Evolutionary conservation across 169 alveolate species (phyloP).

Genomic region (Plasmodium berghei): DNA sequence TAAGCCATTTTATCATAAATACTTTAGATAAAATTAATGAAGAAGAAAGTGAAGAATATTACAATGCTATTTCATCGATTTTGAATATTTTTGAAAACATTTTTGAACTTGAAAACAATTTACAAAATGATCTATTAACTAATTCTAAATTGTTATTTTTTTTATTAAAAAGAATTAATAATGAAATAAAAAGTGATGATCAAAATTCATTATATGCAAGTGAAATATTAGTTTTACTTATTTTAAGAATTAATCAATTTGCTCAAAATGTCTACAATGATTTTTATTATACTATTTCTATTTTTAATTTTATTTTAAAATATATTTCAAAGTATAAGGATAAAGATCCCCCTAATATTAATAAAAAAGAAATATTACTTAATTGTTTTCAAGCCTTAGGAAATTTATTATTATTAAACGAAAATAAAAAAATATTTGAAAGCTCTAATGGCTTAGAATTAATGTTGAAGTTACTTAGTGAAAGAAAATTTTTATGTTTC

Average conservation of each 20-base stretch:
- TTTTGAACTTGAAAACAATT: slow-evolving; percentile 61
- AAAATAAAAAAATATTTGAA: slow-evolving; percentile 43
- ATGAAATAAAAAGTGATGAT: slow-evolving; percentile 51
- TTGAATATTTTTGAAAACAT: slow-evolving; percentile 65
- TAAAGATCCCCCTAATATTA: slow-evolving; percentile 55
- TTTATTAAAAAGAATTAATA: slow-evolving; percentile 66
- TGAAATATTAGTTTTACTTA: slow-evolving; percentile 69
- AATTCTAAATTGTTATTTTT: slow-evolving; percentile 72
- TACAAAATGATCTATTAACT: slow-evolving; percentile 66
- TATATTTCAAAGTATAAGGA: slow-evolving; percentile 62
- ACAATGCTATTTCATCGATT: slow-evolving; percentile 73
- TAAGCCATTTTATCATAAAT: slow-evolving; percentile 70
- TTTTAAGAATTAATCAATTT: slow-evolving; percentile 72
- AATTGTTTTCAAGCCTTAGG: slow-evolving; percentile 74
- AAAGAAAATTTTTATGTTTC: slow-evolving; percentile 73
- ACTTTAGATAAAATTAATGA: slow-evolving; percentile 66
- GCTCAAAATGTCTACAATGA: slow-evolving; percentile 64
- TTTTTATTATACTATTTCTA: slow-evolving; percentile 67
- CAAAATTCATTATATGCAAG: slow-evolving; percentile 62
- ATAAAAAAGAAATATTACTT: slow-evolving; percentile 68
- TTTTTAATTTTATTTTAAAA: slow-evolving; percentile 60
- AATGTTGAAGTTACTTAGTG: slow-evolving; percentile 74
- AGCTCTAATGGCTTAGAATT: slow-evolving; percentile 56
- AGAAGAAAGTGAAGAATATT: slow-evolving; percentile 66
- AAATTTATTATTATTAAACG: slow-evolving; percentile 50